A percentile compares a stretch with the other conserved stretches of the same genome.
Conservation (phyloP, 2,329 filamentous ascomycete species). For the Verticillium longisporum region DNA sequence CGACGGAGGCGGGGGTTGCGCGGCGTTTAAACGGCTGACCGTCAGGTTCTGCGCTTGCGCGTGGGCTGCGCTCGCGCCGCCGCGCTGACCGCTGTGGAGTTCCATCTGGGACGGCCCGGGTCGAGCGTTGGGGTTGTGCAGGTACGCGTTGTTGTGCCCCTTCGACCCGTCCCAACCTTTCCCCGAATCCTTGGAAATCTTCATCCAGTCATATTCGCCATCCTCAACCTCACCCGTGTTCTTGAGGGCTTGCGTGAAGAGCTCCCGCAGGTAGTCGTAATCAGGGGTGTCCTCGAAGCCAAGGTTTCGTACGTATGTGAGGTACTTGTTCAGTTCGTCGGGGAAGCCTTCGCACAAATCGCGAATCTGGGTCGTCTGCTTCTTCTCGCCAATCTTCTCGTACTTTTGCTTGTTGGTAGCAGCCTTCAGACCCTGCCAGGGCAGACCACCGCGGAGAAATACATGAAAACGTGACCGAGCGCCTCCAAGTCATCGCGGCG, state of each 20-base stretch:
- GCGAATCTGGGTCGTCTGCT: slow-evolving; percentile 95
- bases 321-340: slow-evolving; percentile 95
- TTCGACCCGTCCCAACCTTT: slow-evolving; percentile 76
- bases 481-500: slow-evolving; percentile 94
- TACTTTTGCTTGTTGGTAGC: slow-evolving; percentile 93
- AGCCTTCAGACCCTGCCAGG: slow-evolving; percentile 68
- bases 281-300: slow-evolving; percentile 98
- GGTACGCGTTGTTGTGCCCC: slow-evolving; percentile 59
- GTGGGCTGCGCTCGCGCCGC: slow-evolving; percentile 58
- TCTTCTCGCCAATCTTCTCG: slow-evolving; percentile 99
- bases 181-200: slow-evolving; percentile 74
- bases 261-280: slow-evolving; percentile 93
- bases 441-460: slow-evolving; percentile 65
- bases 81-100: slow-evolving; percentile 66
- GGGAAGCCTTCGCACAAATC: slow-evolving; percentile 95
- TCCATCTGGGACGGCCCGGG: slow-evolving; percentile 82
- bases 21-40: slow-evolving; percentile 86
- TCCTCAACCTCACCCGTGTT: slow-evolving; percentile 92
- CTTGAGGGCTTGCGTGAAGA: slow-evolving; percentile 94
- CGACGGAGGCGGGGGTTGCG: slow-evolving; percentile 82
- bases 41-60: slow-evolving; percentile 61
- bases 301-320: slow-evolving; percentile 94
- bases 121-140: slow-evolving; percentile 71
- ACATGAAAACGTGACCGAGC: slow-evolving; percentile 68
- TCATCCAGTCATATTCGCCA: slow-evolving; percentile 99